A percentile compares a stretch with the other conserved stretches of the same genome.
phyloP scores from a whole-genome alignment of 202 grass and related monocot genomes.

The Carex arenaria region DNA sequence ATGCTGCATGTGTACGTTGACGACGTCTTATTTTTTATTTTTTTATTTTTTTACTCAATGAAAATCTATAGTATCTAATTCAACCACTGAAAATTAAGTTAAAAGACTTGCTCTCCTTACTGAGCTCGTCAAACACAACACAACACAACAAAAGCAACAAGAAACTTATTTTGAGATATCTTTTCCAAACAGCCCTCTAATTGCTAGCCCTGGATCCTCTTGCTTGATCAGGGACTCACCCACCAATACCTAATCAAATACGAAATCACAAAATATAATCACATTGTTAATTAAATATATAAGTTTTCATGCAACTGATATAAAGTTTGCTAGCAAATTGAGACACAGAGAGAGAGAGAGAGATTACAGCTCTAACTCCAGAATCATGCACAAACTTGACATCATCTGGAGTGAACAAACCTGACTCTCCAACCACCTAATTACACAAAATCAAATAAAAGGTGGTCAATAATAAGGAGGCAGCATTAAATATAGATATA shows the following conservation, averaged over 20 bases:
- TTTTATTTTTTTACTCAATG: too few species aligned
- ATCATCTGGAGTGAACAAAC: constrained; percentile 52
- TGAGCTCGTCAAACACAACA: neutral
- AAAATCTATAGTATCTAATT: neutral
- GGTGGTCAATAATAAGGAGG: neutral
- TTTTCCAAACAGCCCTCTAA: constrained; percentile 51
- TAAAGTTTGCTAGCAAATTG: neutral
- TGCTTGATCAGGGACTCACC: constrained; percentile 71
- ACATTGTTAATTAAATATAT: neutral
- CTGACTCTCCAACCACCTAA: constrained; percentile 74
- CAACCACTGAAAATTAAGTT: neutral
- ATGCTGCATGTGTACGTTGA: too few species aligned
- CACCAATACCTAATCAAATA: constrained; percentile 54
- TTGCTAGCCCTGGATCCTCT: constrained; percentile 55
- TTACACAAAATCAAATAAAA: neutral
- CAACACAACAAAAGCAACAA: neutral
- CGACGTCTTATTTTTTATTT: neutral
- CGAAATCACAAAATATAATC: neutral
- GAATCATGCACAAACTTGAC: constrained; percentile 53
- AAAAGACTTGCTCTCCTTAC: neutral
- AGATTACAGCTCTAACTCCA: constrained; percentile 57
- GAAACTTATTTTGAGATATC: constrained; percentile 33
- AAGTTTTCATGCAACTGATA: neutral
- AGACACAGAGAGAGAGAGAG: neutral
- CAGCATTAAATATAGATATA: neutral